A percentile compares a stretch with the other conserved stretches of the same genome.
Evolutionary conservation across 306 rosid species (phyloP).

Genomic region (Crotalaria pallida): DNA sequence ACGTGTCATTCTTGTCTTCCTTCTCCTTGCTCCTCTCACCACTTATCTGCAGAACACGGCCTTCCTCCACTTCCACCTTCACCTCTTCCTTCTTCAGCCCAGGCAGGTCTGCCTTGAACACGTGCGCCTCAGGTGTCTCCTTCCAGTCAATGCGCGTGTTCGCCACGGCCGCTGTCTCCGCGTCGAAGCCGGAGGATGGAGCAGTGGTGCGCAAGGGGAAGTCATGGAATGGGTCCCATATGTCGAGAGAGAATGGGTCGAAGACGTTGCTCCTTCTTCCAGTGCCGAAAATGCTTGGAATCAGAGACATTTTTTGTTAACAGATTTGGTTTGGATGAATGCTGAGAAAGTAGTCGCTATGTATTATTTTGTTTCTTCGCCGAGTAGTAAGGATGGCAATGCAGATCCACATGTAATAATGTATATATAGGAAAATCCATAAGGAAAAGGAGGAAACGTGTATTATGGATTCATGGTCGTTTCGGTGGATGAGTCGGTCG

Average conservation of each 20-base stretch:
- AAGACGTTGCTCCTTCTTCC: slow-evolving; percentile 5
- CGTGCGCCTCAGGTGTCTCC: slow-evolving; percentile 7
- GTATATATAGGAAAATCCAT: not conserved
- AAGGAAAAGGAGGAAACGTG: not conserved
- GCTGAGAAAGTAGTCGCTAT: too few species aligned
- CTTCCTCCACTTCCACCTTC: not conserved
- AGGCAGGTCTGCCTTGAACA: not conserved
- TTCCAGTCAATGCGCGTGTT: slow-evolving; percentile 11
- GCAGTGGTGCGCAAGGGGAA: not conserved
- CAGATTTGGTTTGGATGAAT: too few species aligned
- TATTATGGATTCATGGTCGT: too few species aligned
- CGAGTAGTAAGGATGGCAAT: too few species aligned
- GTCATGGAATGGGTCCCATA: slow-evolving; percentile 9
- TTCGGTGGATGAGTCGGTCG: not conserved
- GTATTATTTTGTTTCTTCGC: too few species aligned
- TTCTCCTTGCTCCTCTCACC: not conserved
- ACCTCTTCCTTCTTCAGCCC: slow-evolving; percentile 15
- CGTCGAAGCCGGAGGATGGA: not conserved
- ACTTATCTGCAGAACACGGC: slow-evolving; percentile 4
- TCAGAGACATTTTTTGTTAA: slow-evolving; percentile 2
- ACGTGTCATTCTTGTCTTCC: not conserved
- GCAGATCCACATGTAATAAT: too few species aligned
- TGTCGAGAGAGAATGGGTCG: slow-evolving; percentile 7
- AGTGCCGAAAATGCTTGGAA: not conserved
- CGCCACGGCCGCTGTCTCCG: not conserved